phyloP scores from a whole-genome alignment of 2,329 filamentous ascomycete species.

The Colletotrichum eleusines region DNA sequence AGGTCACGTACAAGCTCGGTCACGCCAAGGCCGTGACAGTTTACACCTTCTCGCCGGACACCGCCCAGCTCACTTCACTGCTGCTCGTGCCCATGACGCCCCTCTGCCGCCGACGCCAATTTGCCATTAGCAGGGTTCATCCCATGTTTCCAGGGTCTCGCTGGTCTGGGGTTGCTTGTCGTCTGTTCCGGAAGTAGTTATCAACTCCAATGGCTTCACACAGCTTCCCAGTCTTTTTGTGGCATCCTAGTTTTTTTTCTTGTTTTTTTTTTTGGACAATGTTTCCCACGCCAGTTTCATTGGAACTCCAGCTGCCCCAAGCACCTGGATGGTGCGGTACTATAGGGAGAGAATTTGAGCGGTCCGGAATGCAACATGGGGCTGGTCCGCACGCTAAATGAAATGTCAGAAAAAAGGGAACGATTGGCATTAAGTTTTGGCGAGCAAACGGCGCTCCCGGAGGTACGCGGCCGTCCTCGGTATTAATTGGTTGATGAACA shows the following conservation, averaged over 20 bases:
- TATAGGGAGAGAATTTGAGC: neutral
- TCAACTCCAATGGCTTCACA: neutral
- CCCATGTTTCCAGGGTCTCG: neutral
- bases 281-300: neutral
- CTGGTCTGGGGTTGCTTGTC: neutral
- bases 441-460: neutral
- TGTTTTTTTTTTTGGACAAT: neutral
- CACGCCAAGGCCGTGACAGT: conserved; percentile 53
- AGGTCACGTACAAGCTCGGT: conserved; percentile 53
- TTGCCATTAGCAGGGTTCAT: neutral
- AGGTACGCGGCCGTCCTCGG: neutral
- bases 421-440: neutral
- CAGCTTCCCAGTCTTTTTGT: neutral
- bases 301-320: neutral
- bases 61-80: conserved; percentile 42
- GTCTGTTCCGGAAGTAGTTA: neutral
- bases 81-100: too few species aligned
- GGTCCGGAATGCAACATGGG: neutral
- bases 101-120: too few species aligned
- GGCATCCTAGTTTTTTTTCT: neutral
- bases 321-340: neutral
- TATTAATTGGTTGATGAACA: neutral
- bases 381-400: neutral
- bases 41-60: conserved; percentile 50
- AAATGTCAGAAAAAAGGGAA: neutral